Evolutionary conservation across 2,329 filamentous ascomycete genomes (phyloP).

Genomic region (Didymella keratinophila): DNA sequence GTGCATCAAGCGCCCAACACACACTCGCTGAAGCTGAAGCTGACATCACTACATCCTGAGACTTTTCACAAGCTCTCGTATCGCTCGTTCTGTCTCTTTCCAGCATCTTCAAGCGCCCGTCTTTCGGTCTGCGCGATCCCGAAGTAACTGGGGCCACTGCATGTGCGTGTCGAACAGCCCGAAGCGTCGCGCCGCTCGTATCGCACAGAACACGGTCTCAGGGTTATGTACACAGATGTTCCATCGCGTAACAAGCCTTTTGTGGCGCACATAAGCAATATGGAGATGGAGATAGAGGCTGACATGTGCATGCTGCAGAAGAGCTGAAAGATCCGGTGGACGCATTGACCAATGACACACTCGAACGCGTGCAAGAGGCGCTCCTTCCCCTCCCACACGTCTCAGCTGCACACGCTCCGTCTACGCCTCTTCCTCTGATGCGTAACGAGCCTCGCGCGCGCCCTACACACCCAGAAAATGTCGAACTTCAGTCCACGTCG

Average conservation of each 20-base stretch:
- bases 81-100: too few relatives aligned
- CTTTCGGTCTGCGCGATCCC: background rate
- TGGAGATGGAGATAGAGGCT: background rate
- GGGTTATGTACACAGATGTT: background rate
- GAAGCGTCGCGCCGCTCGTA: background rate
- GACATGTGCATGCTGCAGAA: background rate
- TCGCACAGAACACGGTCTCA: background rate
- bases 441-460: conserved; percentile 10
- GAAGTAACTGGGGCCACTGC: background rate
- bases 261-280: conserved; percentile 7
- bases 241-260: background rate
- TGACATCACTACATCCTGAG: background rate
- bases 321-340: conserved; percentile 7
- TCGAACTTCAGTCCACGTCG: background rate
- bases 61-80: background rate
- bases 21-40: background rate
- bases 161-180: background rate
- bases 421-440: background rate
- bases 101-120: background rate
- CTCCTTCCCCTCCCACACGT: background rate
- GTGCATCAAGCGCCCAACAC: background rate
- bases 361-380: background rate
- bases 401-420: background rate
- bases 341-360: background rate
- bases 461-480: conserved; percentile 1